Evolutionary conservation across 441 rosid genomes (phyloP).

Genomic region (Euphorbia corollata): DNA sequence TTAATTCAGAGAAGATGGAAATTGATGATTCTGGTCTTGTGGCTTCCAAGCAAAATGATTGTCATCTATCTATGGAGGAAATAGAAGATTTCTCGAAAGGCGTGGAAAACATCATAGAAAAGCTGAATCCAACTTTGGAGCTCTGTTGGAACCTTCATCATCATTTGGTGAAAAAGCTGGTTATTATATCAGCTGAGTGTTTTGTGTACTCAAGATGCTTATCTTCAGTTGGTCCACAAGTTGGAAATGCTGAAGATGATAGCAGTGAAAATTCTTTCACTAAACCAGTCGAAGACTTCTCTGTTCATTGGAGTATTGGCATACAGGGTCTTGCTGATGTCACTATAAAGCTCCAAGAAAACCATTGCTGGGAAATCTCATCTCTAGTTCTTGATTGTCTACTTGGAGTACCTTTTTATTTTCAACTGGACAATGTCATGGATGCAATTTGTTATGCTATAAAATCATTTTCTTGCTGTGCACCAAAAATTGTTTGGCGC

Average conservation of each 20-base stretch:
- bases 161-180: conserved; percentile 53
- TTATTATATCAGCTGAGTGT: conserved; percentile 49
- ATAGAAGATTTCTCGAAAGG: conserved; percentile 45
- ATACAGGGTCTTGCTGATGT: conserved; percentile 52
- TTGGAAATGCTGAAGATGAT: conserved; percentile 34
- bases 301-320: conserved; percentile 42
- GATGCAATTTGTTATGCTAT: conserved; percentile 45
- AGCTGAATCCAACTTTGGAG: conserved; percentile 52
- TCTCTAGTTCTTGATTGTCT: conserved; percentile 64
- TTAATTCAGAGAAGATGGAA: conserved; percentile 29
- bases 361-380: conserved; percentile 66
- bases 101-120: conserved; percentile 40
- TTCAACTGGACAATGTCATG: conserved; percentile 40
- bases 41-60: conserved; percentile 22
- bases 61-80: conserved; percentile 41
- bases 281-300: conserved; percentile 32
- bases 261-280: conserved; percentile 27
- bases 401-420: conserved; percentile 42
- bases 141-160: conserved; percentile 61
- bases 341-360: conserved; percentile 42
- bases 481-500: conserved; percentile 75
- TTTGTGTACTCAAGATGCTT: conserved; percentile 51
- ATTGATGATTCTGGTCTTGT: conserved; percentile 23
- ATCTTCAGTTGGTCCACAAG: conserved; percentile 33
- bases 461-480: conserved; percentile 40